Percentiles rank a stretch among this genome's conserved stretches.
phyloP scores from a whole-genome alignment of 352 stramenopile genomes.

The Pythium monospermum region DNA sequence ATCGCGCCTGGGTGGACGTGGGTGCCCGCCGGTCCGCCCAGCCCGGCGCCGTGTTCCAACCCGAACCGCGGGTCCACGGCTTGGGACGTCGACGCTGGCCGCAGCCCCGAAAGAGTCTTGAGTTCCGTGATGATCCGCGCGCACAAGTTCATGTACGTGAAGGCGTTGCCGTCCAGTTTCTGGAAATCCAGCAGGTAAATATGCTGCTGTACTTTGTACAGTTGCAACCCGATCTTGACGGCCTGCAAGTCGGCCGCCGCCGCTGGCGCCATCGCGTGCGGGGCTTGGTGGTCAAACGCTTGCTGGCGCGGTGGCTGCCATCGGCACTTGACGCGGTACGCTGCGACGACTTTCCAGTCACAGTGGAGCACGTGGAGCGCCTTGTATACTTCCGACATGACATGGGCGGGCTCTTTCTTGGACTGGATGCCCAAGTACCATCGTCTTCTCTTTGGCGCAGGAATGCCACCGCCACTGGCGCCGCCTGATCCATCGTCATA shows the following conservation, averaged over 20 bases:
- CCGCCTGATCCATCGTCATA: not conserved
- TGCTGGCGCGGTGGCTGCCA: constrained; percentile 74
- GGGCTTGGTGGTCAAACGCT: constrained; percentile 28
- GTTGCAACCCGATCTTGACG: constrained; percentile 95
- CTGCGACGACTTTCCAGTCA: constrained; percentile 95
- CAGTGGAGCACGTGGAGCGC: constrained; percentile 95
- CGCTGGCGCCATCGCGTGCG: too few species aligned
- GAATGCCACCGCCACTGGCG: constrained; percentile 10
- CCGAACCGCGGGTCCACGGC: constrained; percentile 52
- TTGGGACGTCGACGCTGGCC: constrained; percentile 44
- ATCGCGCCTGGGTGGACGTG: constrained; percentile 36
- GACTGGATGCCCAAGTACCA: constrained; percentile 99
- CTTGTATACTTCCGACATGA: constrained; percentile 99
- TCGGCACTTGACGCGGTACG: constrained; percentile 96
- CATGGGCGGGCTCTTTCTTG: constrained; percentile 98
- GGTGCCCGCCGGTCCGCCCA: constrained; percentile 14
- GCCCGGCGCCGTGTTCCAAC: constrained; percentile 27
- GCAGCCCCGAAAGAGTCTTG: constrained; percentile 91
- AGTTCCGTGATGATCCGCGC: constrained; percentile 99
- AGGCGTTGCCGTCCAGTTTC: constrained; percentile 93
- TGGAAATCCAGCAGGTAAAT: constrained; percentile 99
- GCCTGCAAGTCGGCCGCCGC: too few species aligned
- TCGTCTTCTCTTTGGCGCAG: constrained; percentile 71
- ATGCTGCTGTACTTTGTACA: constrained; percentile 98
- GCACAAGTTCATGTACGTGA: constrained; percentile 99